phyloP scores from a whole-genome alignment of 768 basidiomycete genomes.

The Lentinula sp. region DNA sequence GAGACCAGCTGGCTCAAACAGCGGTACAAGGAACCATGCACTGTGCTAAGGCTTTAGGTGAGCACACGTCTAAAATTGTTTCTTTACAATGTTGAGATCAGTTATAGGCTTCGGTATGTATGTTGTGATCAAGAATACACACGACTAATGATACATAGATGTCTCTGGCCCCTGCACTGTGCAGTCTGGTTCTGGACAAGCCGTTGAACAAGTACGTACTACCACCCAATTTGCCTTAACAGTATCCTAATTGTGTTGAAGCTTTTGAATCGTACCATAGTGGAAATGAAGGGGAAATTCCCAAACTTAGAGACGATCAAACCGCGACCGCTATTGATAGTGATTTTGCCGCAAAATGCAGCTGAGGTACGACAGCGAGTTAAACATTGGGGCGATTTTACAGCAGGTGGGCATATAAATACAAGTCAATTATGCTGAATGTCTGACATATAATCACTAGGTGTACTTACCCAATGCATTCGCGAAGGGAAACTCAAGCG shows the following conservation, averaged over 20 bases:
- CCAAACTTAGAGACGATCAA: background rate
- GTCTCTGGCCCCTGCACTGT: background rate
- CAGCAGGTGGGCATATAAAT: constrained; percentile 1
- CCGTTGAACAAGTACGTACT: constrained; percentile 1
- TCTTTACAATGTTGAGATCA: background rate
- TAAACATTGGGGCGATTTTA: constrained; percentile 52
- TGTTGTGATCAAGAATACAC: background rate
- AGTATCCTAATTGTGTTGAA: background rate
- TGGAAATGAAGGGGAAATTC: background rate
- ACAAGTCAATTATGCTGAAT: background rate
- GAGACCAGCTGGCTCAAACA: background rate
- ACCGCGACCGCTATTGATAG: constrained; percentile 31
- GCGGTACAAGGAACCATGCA: background rate
- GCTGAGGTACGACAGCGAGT: constrained; percentile 36
- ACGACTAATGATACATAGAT: background rate
- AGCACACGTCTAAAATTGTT: background rate
- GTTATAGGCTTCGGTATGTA: background rate
- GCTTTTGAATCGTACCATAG: background rate
- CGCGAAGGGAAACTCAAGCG: constrained; percentile 25
- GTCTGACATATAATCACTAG: constrained; percentile 12
- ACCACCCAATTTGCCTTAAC: too few relatives aligned
- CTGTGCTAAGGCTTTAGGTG: background rate
- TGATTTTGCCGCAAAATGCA: constrained; percentile 45
- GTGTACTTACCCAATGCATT: constrained; percentile 41
- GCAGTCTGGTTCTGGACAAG: background rate